Evolutionary conservation across 768 basidiomycete genomes (phyloP).

Genomic region (Collybia sp.): DNA sequence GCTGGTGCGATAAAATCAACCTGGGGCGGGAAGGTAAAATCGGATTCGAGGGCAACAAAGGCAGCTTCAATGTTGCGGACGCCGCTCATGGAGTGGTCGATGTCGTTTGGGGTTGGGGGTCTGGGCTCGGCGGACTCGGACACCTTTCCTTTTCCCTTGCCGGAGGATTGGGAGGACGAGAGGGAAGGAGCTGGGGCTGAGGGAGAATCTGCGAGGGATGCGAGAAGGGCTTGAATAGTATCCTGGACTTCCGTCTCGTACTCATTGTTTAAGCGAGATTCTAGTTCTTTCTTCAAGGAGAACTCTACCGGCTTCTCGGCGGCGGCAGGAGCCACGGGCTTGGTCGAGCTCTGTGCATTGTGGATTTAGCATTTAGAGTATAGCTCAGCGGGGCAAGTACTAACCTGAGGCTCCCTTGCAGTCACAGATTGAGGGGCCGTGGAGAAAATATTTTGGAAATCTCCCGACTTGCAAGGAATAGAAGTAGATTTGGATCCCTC

Average conservation of each 20-base stretch:
- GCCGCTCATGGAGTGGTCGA: slow-evolving; percentile 28
- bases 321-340: slow-evolving; percentile 1
- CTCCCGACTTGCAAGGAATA: too few relatives aligned
- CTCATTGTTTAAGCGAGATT: slow-evolving; percentile 24
- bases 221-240: slow-evolving; percentile 34
- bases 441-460: too few relatives aligned
- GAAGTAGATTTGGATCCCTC: too few relatives aligned
- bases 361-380: not conserved
- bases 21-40: slow-evolving; percentile 33
- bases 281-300: slow-evolving; percentile 24
- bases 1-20: slow-evolving; percentile 38
- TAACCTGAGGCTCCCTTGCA: too few relatives aligned
- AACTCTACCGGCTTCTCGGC: slow-evolving; percentile 1
- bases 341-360: slow-evolving; percentile 1
- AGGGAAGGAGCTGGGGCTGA: slow-evolving; percentile 4
- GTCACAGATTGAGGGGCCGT: too few relatives aligned
- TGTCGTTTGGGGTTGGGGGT: slow-evolving; percentile 18
- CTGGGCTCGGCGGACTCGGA: slow-evolving; percentile 6
- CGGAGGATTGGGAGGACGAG: slow-evolving; percentile 1
- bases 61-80: slow-evolving; percentile 37
- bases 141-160: slow-evolving; percentile 37
- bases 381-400: too few relatives aligned
- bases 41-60: slow-evolving; percentile 29
- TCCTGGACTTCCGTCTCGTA: slow-evolving; percentile 29
- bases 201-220: slow-evolving; percentile 22